Base-by-base conservation (phyloP, 2,329 filamentous ascomycete species). In the Diaporthe sp. region DNA sequence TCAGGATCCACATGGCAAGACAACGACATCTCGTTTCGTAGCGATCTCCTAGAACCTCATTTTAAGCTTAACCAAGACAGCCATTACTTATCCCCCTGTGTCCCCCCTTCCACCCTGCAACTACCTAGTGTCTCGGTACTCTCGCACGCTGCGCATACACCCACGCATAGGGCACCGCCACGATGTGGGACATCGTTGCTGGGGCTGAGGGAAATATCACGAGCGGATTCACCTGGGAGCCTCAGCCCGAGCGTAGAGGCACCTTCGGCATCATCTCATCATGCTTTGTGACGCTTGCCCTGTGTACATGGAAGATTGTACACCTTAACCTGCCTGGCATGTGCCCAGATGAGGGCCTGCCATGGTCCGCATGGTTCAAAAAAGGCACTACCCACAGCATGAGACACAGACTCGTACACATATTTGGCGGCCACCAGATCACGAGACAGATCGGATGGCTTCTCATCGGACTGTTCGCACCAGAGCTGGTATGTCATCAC, bases 141-240 rank as follows among this genome's bases (percentile, higher is more conserved):
- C n/a, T 31, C 12, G 25, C 39, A 19, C 55, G 39, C 51, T 22
- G 46, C 28, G 17, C 37, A 39, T 3, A 34, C 31, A 28, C n/a
- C 6, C 53, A 7, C 34, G 7, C 17, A 12, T 4, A 34, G 4
- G 67, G 31, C 57, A 72, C 10, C 73, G 57, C 31, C 34, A n/a
- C 57, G n/a, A 74, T 74, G 73, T 74, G 73, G 73, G 73, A 74
- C 67, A 70, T 74, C 61, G 65, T 74, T 2, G 73, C 73, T 13
- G 73, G 73, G 7, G 58, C 73, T 31, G 44, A 72, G 31, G 67
- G 73, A 39, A 74, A 71, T 22, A 17, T 62, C 55, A 71, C 67
- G 19, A 31, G 44, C 12, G 67, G 57, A 5, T 74, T 71, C 46
- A 71, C 51, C 1, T 69, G 62, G 73, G 65, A 74, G 44, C 57